Evolutionary conservation across 805 yeast genomes (phyloP).

Genomic region (Wickerhamiella domercqiae): DNA sequence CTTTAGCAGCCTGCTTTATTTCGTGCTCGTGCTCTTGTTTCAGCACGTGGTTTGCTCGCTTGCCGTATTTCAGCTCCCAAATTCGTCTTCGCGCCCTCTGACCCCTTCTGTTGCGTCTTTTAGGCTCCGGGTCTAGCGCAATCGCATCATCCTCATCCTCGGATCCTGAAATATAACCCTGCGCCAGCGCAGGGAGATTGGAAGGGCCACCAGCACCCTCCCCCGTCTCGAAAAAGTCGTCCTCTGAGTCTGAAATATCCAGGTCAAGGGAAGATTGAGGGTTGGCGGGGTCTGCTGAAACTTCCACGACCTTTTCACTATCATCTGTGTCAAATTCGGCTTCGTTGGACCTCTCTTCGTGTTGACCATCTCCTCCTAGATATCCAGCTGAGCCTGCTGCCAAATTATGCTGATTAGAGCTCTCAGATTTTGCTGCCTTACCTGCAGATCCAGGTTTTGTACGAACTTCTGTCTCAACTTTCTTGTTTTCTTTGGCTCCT

Average conservation of each 20-base stretch:
- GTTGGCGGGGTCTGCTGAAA: background rate
- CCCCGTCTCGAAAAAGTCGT: slow-evolving; percentile 24
- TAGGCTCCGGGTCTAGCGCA: slow-evolving; percentile 11
- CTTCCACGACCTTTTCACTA: slow-evolving; percentile 1
- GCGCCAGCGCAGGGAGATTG: slow-evolving; percentile 24
- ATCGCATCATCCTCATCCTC: slow-evolving; percentile 33
- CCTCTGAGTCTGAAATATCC: slow-evolving; percentile 30
- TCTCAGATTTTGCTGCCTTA: too few relatives aligned
- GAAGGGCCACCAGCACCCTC: slow-evolving; percentile 15
- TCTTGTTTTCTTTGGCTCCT: slow-evolving; percentile 17
- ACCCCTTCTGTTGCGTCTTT: slow-evolving; percentile 80
- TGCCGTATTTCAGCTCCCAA: slow-evolving; percentile 87
- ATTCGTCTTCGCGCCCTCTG: slow-evolving; percentile 94
- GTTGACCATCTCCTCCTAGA: too few relatives aligned
- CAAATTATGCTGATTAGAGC: too few relatives aligned
- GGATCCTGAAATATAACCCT: slow-evolving; percentile 72
- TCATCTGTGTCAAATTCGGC: slow-evolving; percentile 14
- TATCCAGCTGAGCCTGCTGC: too few relatives aligned
- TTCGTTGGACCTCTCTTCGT: slow-evolving; percentile 11
- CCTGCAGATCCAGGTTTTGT: slow-evolving; percentile 15
- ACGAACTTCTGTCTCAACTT: slow-evolving; percentile 1
- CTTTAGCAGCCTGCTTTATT: slow-evolving; percentile 31
- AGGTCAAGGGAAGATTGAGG: slow-evolving; percentile 1
- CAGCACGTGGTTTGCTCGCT: slow-evolving; percentile 65
- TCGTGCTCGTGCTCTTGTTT: slow-evolving; percentile 41